Base-by-base conservation (phyloP, 148 eudicot genomes). In the Camellia japonica region DNA sequence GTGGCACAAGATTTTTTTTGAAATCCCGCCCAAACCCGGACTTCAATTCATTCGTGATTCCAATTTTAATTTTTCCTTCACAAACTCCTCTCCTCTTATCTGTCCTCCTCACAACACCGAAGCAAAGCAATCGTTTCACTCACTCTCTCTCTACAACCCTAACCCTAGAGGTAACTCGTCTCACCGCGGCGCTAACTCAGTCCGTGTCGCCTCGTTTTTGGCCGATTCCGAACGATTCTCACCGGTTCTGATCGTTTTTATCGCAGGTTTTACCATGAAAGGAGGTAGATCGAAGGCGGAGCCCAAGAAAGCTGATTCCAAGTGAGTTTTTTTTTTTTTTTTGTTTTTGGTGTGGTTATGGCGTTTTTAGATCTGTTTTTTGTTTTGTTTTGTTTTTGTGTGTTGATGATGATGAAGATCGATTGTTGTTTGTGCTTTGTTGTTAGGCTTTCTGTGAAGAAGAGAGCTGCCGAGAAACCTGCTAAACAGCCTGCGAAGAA, bases 1-100 rank as follows among this genome's bases (percentile, higher is more conserved):
- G 69, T 82, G 84, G 78, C 74, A 18, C 15, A 70, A 23, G 30
- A 38, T 58, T 55, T 82, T 82, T 47, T 82, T 82, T 47, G 58
- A 82, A 82, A 82, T 82, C 84, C 84, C 84, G 81, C 84, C 78
- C 54, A 82, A 78, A 82, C 74, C 77, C 84, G 84, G 81, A 78
- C 74, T 72, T 30, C 78, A 82, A 73, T 44, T 41, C 60, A 19
- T 64, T 65, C 65, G 23, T 61, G 15, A 77, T 78, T 82, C 56
- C 59, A 52, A 30, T 78, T 81, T 69, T 70, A 68, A 10, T 60
- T 72, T 44, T 67, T 51, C 55, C 79, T 46, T 30, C 38, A 30
- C 47, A 3, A 46, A 13, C 3, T 20, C 68, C 79, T 20, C 68
- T 79, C 70, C 76, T 58, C 79, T 67, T 81, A 81, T 81, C 83